Conservation (phyloP, 2,329 filamentous ascomycete species). For the Exserohilum turcica region DNA sequence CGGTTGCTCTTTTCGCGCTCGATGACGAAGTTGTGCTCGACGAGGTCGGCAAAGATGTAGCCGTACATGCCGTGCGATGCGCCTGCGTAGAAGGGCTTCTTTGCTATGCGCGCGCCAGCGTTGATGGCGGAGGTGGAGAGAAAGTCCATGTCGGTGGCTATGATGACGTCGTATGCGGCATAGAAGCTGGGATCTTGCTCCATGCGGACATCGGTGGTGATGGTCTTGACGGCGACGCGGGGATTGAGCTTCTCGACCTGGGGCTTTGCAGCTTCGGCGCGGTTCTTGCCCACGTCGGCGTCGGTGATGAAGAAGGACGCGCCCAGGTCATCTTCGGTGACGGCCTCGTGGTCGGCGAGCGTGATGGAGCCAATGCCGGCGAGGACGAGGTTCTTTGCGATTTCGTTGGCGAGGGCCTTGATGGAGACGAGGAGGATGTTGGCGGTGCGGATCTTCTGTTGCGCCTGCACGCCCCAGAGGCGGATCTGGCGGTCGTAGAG, state of each 20-base stretch:
- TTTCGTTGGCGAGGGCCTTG: constrained; percentile 87
- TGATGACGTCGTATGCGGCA: constrained; percentile 78
- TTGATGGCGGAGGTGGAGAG: constrained; percentile 78
- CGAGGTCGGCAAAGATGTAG: constrained; percentile 92
- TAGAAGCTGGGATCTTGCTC: constrained; percentile 76
- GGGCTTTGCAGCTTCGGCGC: constrained; percentile 78
- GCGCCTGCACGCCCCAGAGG: constrained; percentile 94
- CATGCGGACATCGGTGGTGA: constrained; percentile 64
- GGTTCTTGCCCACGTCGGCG: constrained; percentile 75
- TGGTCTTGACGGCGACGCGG: constrained; percentile 75
- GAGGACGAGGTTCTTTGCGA: constrained; percentile 95
- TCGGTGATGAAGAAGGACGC: constrained; percentile 74
- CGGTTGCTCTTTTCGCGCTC: constrained; percentile 81
- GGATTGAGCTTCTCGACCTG: constrained; percentile 87
- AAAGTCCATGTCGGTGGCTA: constrained; percentile 86
- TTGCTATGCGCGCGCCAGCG: constrained; percentile 78
- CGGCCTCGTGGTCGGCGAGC: constrained; percentile 76
- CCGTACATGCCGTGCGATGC: constrained; percentile 89
- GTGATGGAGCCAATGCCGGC: constrained; percentile 91
- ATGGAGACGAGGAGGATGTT: constrained; percentile 89
- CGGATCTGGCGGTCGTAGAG: constrained; percentile 97
- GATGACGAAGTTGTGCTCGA: constrained; percentile 87
- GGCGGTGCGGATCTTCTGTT: constrained; percentile 85
- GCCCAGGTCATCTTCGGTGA: constrained; percentile 78
- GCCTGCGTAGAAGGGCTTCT: constrained; percentile 85